Base-by-base conservation (phyloP, 176 grass and related monocot species). In the Carex myosuroides region DNA sequence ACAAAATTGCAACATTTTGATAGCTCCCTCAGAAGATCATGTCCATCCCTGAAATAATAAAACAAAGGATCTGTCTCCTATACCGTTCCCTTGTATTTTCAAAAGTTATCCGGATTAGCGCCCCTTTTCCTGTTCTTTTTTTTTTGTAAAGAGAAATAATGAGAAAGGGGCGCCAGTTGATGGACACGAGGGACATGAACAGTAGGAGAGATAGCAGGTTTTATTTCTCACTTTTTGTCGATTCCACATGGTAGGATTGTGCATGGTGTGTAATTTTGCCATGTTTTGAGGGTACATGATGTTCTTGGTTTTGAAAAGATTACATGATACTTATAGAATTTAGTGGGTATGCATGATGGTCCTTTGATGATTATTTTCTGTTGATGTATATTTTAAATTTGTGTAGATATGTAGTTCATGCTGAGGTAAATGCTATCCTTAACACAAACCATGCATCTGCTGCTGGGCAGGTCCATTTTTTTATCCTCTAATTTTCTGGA, bases 401-500 rank as follows among this genome's bases (percentile, higher is more conserved):
- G 53, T 53, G 22, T 87, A 98, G 96, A 13, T 98, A 93, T 59
- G 96, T 98, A 77, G 96, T 98, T 81, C 96, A 98, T 92, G 96
- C 96, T 72, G 96, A 98, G 82, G 96, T 98, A 83, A 98, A 98
- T 87, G 96, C 96, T 88, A 95, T 98, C 80, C 85, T 98, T 81
- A 98, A 98, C 76, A 98, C 91, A 83, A 98, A 98, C 26, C 93
- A 98, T 89, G 96, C 96, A 84, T 98, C 96, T 87, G 93, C 93
- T 6, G 91, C 93, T 83, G 96, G 96, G 85, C 95, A 98, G 89
- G 95, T 98, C 48, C 88, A 50, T 26, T 59, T 22, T 74, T 54
- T 70, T 37, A n/a, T 32, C 22, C 87, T 81, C 13, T 3, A 41
- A 30, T 87, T 41, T 79, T 24, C 60, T 18, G 22, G 39, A 52